A percentile compares a stretch with the other conserved stretches of the same genome.
Conservation (phyloP, 495 filamentous ascomycete genomes). For the Neurospora sp. region DNA sequence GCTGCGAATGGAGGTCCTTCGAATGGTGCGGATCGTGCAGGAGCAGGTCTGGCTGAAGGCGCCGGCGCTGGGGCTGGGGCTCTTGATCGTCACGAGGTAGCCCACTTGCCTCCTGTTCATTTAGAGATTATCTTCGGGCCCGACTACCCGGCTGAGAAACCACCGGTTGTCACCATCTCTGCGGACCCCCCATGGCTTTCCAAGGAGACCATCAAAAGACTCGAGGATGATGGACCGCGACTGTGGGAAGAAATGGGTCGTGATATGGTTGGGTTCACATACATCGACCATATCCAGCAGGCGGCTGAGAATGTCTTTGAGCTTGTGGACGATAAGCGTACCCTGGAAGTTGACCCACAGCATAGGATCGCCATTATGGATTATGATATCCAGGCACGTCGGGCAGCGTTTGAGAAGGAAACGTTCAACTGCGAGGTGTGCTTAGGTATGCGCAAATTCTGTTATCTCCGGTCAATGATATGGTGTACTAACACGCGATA, state of each 20-base stretch:
- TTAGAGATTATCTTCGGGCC: constrained; percentile 61
- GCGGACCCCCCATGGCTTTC: constrained; percentile 65
- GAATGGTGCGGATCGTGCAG: not conserved
- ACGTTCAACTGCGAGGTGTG: constrained; percentile 90
- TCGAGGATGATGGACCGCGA: constrained; percentile 48
- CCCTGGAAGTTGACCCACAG: constrained; percentile 43
- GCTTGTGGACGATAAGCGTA: constrained; percentile 44
- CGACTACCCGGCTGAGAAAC: constrained; percentile 58
- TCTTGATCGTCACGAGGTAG: constrained; percentile 52
- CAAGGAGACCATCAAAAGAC: constrained; percentile 36
- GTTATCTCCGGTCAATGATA: not conserved
- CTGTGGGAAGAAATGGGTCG: constrained; percentile 80
- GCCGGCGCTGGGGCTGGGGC: not conserved
- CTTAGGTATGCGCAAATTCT: constrained; percentile 35
- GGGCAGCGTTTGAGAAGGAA: constrained; percentile 64
- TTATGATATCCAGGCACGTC: constrained; percentile 63
- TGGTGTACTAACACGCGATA: constrained; percentile 13
- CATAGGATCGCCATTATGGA: constrained; percentile 67
- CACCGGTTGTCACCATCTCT: constrained; percentile 56
- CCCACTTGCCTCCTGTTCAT: constrained; percentile 65
- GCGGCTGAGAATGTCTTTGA: constrained; percentile 67
- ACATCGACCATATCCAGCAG: constrained; percentile 81
- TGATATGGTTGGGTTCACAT: constrained; percentile 68
- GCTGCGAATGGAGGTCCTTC: not conserved
- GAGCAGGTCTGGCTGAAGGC: not conserved